phyloP scores from a whole-genome alignment of 2,329 filamentous ascomycete genomes.

The Pestalotiopsis sp. region DNA sequence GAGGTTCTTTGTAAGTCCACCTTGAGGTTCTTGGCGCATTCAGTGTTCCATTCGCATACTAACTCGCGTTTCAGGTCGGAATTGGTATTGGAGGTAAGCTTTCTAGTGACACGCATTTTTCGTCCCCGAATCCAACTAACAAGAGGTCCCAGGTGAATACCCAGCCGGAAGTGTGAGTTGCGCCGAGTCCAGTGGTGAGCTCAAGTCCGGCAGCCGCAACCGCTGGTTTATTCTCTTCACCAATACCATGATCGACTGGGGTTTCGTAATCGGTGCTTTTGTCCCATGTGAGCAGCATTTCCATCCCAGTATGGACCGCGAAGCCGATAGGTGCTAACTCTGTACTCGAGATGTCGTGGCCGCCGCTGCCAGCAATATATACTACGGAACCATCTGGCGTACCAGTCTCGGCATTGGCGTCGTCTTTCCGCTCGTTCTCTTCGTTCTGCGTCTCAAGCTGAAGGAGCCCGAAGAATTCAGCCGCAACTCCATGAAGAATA shows the following conservation, averaged over 20 bases:
- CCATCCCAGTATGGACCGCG: background rate
- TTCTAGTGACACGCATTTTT: background rate
- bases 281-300: slow-evolving; percentile 54
- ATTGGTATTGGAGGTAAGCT: slow-evolving; percentile 71
- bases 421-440: slow-evolving; percentile 72
- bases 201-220: slow-evolving; percentile 80
- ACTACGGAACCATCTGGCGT: slow-evolving; percentile 78
- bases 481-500: slow-evolving; percentile 66
- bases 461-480: slow-evolving; percentile 79
- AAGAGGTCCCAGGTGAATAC: slow-evolving; percentile 58
- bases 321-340: background rate
- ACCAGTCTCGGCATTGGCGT: slow-evolving; percentile 76
- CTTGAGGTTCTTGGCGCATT: background rate
- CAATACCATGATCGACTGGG: slow-evolving; percentile 81
- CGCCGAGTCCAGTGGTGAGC: slow-evolving; percentile 80
- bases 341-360: slow-evolving; percentile 43
- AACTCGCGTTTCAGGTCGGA: slow-evolving; percentile 43
- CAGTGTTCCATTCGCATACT: slow-evolving; percentile 2
- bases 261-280: slow-evolving; percentile 79
- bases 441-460: slow-evolving; percentile 71
- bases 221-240: slow-evolving; percentile 91
- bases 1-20: slow-evolving; percentile 70
- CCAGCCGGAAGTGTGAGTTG: slow-evolving; percentile 81
- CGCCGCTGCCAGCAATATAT: slow-evolving; percentile 56
- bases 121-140: slow-evolving; percentile 9